These are phyloP conservation scores for grape (Vitis vinifera) DNA, from an alignment of 164 flowering plant species.

Conservation along the genomic window DNA sequence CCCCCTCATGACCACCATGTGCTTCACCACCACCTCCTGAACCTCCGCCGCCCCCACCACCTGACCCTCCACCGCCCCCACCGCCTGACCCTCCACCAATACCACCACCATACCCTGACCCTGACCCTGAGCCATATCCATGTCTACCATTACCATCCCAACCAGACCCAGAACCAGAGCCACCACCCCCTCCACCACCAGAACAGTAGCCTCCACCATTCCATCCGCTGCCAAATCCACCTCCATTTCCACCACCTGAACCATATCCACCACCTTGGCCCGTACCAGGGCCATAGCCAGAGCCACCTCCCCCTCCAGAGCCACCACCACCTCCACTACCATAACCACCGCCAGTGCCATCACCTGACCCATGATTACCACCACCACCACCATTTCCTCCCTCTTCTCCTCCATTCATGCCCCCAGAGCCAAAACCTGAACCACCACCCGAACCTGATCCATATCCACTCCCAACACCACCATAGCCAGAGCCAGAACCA, in stretches of 20 bases:
- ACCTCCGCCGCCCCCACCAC: not conserved
- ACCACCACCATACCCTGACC: constrained; percentile 2
- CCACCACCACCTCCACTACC: constrained; percentile 1
- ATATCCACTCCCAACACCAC: constrained; percentile 2
- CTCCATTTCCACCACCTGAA: constrained; percentile 11
- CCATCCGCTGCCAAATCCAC: constrained; percentile 5
- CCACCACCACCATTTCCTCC: constrained; percentile 11
- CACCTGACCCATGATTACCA: not conserved
- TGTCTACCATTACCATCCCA: constrained; percentile 9
- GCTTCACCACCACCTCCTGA: not conserved
- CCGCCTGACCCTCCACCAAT: constrained; percentile 1
- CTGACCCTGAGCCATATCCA: not conserved
- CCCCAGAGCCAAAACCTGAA: not conserved
- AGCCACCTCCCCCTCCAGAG: not conserved
- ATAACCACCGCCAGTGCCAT: not conserved
- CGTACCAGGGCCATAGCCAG: not conserved
- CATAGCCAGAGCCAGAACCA: constrained; percentile 8
- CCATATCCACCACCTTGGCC: constrained; percentile 20
- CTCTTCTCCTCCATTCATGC: constrained; percentile 5
- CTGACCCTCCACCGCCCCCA: constrained; percentile 3
- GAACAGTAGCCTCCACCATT: constrained; percentile 11
- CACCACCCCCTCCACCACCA: constrained; percentile 2
- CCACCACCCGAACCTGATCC: constrained; percentile 3
- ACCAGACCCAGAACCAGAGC: constrained; percentile 1
- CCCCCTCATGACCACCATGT: not conserved